Evolutionary conservation across 1,284 basidiomycete genomes (phyloP).

Genomic region (Rhodotorula sp.): DNA sequence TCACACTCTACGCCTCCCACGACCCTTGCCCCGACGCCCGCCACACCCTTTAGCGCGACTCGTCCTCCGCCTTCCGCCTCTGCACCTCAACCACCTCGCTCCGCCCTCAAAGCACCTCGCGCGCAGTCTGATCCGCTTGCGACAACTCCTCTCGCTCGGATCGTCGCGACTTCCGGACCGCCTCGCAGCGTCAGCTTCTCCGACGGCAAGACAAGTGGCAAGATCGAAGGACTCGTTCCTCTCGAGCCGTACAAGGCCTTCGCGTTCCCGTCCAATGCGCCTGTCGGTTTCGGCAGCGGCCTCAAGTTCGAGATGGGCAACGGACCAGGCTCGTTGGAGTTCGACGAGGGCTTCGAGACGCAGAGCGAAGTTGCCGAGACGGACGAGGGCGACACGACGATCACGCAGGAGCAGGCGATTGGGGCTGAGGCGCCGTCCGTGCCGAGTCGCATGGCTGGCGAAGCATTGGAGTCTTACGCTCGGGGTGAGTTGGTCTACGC

Average conservation of each 20-base stretch:
- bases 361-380: slow-evolving; percentile 15
- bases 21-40: slow-evolving; percentile 46
- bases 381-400: slow-evolving; percentile 3
- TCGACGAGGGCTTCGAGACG: slow-evolving; percentile 9
- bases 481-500: neutral
- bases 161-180: slow-evolving; percentile 44
- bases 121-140: slow-evolving; percentile 16
- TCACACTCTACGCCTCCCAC: slow-evolving; percentile 50
- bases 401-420: slow-evolving; percentile 3
- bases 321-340: slow-evolving; percentile 9
- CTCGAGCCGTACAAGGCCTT: neutral
- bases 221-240: slow-evolving; percentile 62
- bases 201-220: slow-evolving; percentile 79
- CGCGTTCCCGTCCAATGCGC: slow-evolving; percentile 1
- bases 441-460: slow-evolving; percentile 47
- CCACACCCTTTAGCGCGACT: neutral
- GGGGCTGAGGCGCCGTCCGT: slow-evolving; percentile 10
- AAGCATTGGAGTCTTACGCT: slow-evolving; percentile 8
- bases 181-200: slow-evolving; percentile 90
- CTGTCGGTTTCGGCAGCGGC: neutral
- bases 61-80: too few relatives aligned
- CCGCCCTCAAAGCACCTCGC: slow-evolving; percentile 28
- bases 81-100: slow-evolving; percentile 15
- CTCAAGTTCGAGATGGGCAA: slow-evolving; percentile 7
- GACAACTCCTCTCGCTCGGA: slow-evolving; percentile 9